Evolutionary conservation across 2,329 filamentous ascomycete genomes (phyloP).

Genomic region (Coniella vitis): DNA sequence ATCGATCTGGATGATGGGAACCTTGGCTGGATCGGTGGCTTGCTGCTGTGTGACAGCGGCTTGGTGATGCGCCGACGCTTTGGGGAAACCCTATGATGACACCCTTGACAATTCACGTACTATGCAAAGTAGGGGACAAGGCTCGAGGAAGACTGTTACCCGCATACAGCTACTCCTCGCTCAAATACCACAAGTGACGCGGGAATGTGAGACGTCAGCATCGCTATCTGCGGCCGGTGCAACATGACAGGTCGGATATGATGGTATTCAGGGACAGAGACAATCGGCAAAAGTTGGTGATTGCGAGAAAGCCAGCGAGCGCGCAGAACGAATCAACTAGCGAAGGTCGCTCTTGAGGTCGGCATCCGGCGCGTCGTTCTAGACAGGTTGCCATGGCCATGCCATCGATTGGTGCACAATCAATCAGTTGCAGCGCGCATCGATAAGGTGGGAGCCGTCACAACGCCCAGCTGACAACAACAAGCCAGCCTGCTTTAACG

Average conservation of each 20-base stretch:
- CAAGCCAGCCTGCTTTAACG: no score
- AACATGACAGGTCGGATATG: constrained; percentile 5
- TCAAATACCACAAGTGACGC: not conserved
- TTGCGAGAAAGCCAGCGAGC: not conserved
- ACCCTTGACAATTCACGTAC: not conserved
- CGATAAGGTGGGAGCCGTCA: no score
- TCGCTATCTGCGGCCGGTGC: not conserved
- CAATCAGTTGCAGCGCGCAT: no score
- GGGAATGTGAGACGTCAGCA: constrained; percentile 5
- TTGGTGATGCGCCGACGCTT: not conserved
- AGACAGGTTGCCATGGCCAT: no score
- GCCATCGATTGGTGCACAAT: no score
- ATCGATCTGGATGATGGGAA: constrained; percentile 7
- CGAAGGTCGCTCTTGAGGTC: no score
- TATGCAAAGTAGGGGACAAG: not conserved
- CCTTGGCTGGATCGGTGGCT: constrained; percentile 6
- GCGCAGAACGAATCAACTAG: no score
- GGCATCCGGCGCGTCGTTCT: no score
- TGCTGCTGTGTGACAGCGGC: constrained; percentile 4
- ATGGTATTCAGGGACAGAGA: not conserved
- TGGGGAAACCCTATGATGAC: not conserved
- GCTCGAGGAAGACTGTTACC: not conserved
- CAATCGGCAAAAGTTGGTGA: not conserved
- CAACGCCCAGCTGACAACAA: no score
- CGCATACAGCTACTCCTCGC: not conserved